Conservation (phyloP, 352 stramenopile genomes). For the Phytophthora citrophthora region DNA sequence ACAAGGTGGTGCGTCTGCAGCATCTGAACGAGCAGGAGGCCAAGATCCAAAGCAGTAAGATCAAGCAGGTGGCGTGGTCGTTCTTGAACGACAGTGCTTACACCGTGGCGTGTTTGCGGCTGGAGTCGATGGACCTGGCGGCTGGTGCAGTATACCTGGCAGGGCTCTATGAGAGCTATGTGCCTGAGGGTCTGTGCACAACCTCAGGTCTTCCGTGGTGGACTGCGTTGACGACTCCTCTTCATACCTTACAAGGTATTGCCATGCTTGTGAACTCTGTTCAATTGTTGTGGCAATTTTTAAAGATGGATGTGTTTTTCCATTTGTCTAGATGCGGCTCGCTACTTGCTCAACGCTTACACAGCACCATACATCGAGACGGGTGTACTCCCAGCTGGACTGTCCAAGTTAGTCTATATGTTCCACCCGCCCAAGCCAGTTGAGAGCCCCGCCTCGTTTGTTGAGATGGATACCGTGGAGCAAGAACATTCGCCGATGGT, state of each 20-base stretch:
- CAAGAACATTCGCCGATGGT: slow-evolving; percentile 45
- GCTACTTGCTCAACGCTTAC: slow-evolving; percentile 79
- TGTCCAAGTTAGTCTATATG: slow-evolving; percentile 79
- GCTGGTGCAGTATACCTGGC: slow-evolving; percentile 86
- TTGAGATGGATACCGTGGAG: slow-evolving; percentile 52
- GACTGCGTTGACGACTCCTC: slow-evolving; percentile 66
- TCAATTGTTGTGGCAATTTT: slow-evolving; percentile 54
- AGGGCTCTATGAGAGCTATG: slow-evolving; percentile 83
- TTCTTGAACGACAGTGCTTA: slow-evolving; percentile 91
- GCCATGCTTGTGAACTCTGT: slow-evolving; percentile 43
- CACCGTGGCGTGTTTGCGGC: slow-evolving; percentile 81
- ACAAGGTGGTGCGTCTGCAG: slow-evolving; percentile 77
- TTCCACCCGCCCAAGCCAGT: slow-evolving; percentile 68
- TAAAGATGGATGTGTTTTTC: slow-evolving; percentile 69
- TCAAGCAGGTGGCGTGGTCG: slow-evolving; percentile 89
- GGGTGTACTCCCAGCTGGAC: slow-evolving; percentile 66
- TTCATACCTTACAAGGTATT: slow-evolving; percentile 87
- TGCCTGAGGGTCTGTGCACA: slow-evolving; percentile 65
- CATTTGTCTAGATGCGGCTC: slow-evolving; percentile 79
- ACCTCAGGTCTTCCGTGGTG: slow-evolving; percentile 70
- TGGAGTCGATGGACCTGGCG: slow-evolving; percentile 72
- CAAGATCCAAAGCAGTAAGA: slow-evolving; percentile 74
- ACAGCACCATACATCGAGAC: slow-evolving; percentile 81
- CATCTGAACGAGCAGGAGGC: slow-evolving; percentile 53
- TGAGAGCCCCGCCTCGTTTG: slow-evolving; percentile 57